Evolutionary conservation across 768 basidiomycete species (phyloP).

Genomic region (Tricholoma matsutake): DNA sequence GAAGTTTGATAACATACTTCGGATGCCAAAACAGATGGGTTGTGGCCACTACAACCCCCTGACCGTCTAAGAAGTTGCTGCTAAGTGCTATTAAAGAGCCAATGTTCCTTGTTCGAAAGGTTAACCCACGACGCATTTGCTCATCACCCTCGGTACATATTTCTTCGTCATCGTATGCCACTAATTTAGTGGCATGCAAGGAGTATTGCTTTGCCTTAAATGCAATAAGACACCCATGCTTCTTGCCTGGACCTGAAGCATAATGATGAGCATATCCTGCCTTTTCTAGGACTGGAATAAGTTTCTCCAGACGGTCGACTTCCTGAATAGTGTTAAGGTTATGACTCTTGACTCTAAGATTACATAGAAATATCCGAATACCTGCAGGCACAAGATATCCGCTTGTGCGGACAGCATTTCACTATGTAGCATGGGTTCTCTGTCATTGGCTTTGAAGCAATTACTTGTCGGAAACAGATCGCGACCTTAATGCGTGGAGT

Average conservation of each 20-base stretch:
- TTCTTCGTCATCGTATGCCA: slow-evolving; percentile 69
- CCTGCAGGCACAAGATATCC: slow-evolving; percentile 88
- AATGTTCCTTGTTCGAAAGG: slow-evolving; percentile 78
- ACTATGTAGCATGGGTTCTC: slow-evolving; percentile 70
- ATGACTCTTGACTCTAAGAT: neutral
- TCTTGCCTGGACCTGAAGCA: slow-evolving; percentile 70
- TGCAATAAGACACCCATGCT: slow-evolving; percentile 83
- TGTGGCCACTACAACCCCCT: slow-evolving; percentile 76
- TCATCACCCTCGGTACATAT: slow-evolving; percentile 38
- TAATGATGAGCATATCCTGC: slow-evolving; percentile 65
- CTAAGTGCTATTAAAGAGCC: slow-evolving; percentile 70
- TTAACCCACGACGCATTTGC: slow-evolving; percentile 45
- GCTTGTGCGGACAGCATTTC: slow-evolving; percentile 74
- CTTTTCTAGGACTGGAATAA: slow-evolving; percentile 62
- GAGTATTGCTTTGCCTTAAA: slow-evolving; percentile 55
- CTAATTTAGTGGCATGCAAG: slow-evolving; percentile 40
- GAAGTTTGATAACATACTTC: slow-evolving; percentile 42
- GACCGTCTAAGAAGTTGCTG: slow-evolving; percentile 31
- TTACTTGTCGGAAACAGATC: slow-evolving; percentile 83
- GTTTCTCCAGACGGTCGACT: slow-evolving; percentile 76
- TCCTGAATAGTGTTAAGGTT: slow-evolving; percentile 48
- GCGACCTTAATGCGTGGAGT: slow-evolving; percentile 46
- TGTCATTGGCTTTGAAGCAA: slow-evolving; percentile 71
- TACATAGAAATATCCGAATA: slow-evolving; percentile 20
- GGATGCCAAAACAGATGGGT: slow-evolving; percentile 98